phyloP scores from a whole-genome alignment of 441 rosid species.

The Eruca vesicaria region DNA sequence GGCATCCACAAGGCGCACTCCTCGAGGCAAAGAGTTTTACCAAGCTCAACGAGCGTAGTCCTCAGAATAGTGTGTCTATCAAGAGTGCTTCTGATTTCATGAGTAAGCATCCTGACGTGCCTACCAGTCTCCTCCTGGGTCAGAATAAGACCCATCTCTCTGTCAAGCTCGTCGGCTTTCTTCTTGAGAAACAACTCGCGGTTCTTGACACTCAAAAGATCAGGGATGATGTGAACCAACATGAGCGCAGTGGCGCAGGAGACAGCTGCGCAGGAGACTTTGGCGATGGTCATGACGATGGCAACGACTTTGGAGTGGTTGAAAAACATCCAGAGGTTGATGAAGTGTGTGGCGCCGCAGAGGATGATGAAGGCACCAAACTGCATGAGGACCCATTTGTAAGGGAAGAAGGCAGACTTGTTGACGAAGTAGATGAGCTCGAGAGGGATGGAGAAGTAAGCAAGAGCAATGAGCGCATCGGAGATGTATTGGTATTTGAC shows the following conservation, averaged over 20 bases:
- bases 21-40: slow-evolving; percentile 76
- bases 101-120: slow-evolving; percentile 95
- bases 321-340: slow-evolving; percentile 79
- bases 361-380: slow-evolving; percentile 94
- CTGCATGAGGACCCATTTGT: slow-evolving; percentile 96
- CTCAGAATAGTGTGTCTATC: slow-evolving; percentile 77
- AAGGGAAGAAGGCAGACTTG: slow-evolving; percentile 87
- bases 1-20: slow-evolving; percentile 99
- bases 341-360: slow-evolving; percentile 95
- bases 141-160: slow-evolving; percentile 89
- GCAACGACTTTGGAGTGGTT: slow-evolving; percentile 86
- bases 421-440: slow-evolving; percentile 93
- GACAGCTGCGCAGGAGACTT: slow-evolving; percentile 82
- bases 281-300: slow-evolving; percentile 75
- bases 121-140: slow-evolving; percentile 96
- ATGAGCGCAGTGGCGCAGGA: slow-evolving; percentile 89
- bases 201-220: slow-evolving; percentile 74
- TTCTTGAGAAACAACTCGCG: slow-evolving; percentile 77
- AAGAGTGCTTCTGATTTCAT: slow-evolving; percentile 90
- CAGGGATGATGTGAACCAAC: slow-evolving; percentile 93
- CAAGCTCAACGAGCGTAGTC: slow-evolving; percentile 89
- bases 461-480: slow-evolving; percentile 80
- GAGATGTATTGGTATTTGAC: slow-evolving; percentile 91
- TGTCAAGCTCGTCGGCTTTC: slow-evolving; percentile 80
- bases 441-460: slow-evolving; percentile 90